Percentiles rank a stretch among this genome's conserved stretches.
These are phyloP conservation scores for Cucumis hystrix DNA, from an alignment of 306 rosid species.

Conservation along the genomic window DNA sequence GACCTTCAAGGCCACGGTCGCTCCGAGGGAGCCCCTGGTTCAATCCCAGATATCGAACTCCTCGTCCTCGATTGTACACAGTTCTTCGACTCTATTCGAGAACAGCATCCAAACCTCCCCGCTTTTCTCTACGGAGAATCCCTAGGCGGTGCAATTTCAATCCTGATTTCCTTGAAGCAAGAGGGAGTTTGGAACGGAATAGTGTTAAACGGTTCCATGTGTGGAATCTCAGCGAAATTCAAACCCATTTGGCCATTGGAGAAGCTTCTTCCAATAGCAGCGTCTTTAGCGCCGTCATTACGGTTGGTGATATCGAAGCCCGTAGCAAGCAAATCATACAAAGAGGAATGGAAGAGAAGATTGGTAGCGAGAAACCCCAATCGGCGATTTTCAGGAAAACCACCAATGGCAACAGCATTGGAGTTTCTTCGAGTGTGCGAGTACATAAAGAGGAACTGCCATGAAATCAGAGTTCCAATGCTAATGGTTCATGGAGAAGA, in stretches of 20 bases:
- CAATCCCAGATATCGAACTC: neutral
- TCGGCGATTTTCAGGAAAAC: conserved; percentile 4
- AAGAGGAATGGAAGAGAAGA: conserved; percentile 15
- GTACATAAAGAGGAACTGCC: conserved; percentile 2
- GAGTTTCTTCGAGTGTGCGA: conserved; percentile 5
- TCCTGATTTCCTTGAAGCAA: conserved; percentile 1
- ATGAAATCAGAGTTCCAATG: neutral
- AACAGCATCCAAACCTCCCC: neutral
- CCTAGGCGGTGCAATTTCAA: conserved; percentile 7
- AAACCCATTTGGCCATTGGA: conserved; percentile 12
- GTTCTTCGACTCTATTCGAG: conserved; percentile 4
- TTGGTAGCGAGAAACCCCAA: conserved; percentile 5
- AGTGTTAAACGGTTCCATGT: conserved; percentile 7
- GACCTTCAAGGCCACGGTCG: conserved; percentile 11
- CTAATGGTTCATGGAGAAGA: conserved; percentile 13
- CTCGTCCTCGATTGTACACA: neutral
- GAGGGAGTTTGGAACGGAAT: conserved; percentile 1
- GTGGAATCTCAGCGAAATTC: conserved; percentile 6
- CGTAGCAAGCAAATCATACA: neutral
- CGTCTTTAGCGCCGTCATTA: neutral
- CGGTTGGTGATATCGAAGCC: conserved; percentile 1
- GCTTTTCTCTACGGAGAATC: conserved; percentile 13
- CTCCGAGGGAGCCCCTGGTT: conserved; percentile 10
- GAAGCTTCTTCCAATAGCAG: conserved; percentile 9
- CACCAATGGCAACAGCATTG: conserved; percentile 9